phyloP scores from a whole-genome alignment of 352 stramenopile genomes.

The Pythium sukuiense region DNA sequence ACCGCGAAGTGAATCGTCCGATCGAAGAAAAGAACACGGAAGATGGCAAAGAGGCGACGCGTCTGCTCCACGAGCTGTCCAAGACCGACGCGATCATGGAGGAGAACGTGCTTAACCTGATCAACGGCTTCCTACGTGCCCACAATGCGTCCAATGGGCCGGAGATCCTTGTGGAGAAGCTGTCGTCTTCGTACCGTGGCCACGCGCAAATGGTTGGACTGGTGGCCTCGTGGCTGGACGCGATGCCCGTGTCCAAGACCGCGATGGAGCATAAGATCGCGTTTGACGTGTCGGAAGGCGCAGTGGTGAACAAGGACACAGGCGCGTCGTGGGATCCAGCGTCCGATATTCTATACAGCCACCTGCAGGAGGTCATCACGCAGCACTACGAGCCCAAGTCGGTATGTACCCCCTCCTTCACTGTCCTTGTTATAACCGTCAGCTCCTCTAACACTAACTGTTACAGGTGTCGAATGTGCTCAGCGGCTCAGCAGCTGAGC shows the following conservation, averaged over 20 bases:
- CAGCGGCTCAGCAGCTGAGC: constrained; percentile 70
- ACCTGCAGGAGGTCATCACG: constrained; percentile 74
- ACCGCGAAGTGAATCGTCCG: constrained; percentile 19
- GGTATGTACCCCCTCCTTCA: constrained; percentile 26
- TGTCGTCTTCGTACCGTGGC: constrained; percentile 84
- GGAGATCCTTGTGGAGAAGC: constrained; percentile 83
- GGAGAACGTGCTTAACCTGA: constrained; percentile 68
- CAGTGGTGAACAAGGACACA: constrained; percentile 53
- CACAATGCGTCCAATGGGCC: constrained; percentile 80
- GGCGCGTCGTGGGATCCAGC: constrained; percentile 73
- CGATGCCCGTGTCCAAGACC: constrained; percentile 54
- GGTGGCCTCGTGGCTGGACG: constrained; percentile 81
- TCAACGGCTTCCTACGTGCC: constrained; percentile 82
- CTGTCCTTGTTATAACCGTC: neutral
- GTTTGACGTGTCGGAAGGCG: constrained; percentile 70
- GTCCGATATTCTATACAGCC: constrained; percentile 75
- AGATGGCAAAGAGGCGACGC: constrained; percentile 73
- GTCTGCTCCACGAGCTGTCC: constrained; percentile 62
- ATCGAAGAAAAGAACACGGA: constrained; percentile 70
- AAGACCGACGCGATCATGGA: constrained; percentile 86
- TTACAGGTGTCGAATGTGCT: constrained; percentile 78
- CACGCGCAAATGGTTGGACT: constrained; percentile 88
- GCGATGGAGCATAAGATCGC: constrained; percentile 72
- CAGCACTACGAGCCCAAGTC: constrained; percentile 86
- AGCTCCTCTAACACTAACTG: constrained; percentile 1